A percentile compares a stretch with the other conserved stretches of the same genome.
These are phyloP conservation scores for Vitis labrusca DNA, from an alignment of 164 flowering plant genomes.

Conservation along the genomic window DNA sequence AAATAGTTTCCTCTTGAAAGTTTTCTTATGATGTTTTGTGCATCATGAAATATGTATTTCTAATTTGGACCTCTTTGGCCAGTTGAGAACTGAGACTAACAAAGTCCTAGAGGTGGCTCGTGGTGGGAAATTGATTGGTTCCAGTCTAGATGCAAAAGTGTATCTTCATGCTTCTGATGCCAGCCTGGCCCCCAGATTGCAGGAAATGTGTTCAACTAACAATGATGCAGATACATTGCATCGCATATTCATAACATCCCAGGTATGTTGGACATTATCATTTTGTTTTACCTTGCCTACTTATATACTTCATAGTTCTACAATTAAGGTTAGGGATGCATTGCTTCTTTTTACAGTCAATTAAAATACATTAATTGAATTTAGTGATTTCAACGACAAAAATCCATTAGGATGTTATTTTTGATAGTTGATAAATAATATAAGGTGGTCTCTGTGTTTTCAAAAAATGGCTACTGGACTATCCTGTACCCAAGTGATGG, in stretches of 20 bases:
- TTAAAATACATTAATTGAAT: not conserved
- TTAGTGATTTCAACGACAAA: not conserved
- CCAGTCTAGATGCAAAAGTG: conserved; percentile 94
- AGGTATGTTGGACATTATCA: conserved; percentile 42
- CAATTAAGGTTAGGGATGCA: too few relatives aligned
- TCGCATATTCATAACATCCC: conserved; percentile 89
- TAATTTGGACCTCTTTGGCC: conserved; percentile 19
- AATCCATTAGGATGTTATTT: not conserved
- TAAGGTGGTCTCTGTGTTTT: not conserved
- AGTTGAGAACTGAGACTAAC: conserved; percentile 94
- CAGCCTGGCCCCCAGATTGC: conserved; percentile 50
- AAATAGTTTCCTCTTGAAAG: too few relatives aligned
- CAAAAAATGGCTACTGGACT: too few relatives aligned
- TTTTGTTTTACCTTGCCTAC: not conserved
- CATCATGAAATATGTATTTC: not conserved
- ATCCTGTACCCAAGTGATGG: too few relatives aligned
- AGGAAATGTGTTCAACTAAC: conserved; percentile 47
- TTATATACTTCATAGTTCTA: too few relatives aligned
- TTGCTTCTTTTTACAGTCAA: not conserved
- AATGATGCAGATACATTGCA: conserved; percentile 79
- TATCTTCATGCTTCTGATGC: conserved; percentile 58
- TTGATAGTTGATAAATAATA: not conserved
- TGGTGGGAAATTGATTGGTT: conserved; percentile 74
- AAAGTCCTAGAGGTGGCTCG: conserved; percentile 87
- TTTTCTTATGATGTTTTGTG: too few relatives aligned